Percentiles rank a stretch among this genome's conserved stretches.
Conservation (phyloP, 306 rosid genomes). For the Hylodesmum podocarpum region DNA sequence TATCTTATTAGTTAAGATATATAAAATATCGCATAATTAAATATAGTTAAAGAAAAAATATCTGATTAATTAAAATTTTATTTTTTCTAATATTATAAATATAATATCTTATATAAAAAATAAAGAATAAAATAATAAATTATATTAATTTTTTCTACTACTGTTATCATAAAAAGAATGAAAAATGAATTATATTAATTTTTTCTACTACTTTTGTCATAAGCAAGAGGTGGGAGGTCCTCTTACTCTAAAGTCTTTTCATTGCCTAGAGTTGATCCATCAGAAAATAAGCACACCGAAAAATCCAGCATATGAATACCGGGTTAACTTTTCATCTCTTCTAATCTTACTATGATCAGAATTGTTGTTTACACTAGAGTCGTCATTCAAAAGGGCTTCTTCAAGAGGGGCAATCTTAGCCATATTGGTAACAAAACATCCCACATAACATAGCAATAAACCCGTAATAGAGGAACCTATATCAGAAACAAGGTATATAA, state of each 20-base stretch:
- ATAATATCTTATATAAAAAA: no score
- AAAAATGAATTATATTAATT: no score
- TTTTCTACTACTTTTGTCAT: no score
- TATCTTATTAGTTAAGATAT: no score
- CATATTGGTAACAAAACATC: conserved; percentile 33
- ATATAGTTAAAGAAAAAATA: no score
- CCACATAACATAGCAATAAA: conserved; percentile 46
- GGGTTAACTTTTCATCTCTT: conserved; percentile 43
- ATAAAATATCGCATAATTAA: no score
- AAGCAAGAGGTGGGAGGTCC: conserved; percentile 73
- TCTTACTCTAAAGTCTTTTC: conserved; percentile 68
- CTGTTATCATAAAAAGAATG: no score
- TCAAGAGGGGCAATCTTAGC: conserved; percentile 40
- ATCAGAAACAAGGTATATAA: conserved; percentile 50
- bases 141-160: no score
- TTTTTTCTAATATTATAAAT: no score
- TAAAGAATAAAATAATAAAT: no score
- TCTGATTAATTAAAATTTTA: no score
- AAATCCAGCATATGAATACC: conserved; percentile 60
- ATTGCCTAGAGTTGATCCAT: conserved; percentile 65
- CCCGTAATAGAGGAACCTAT: conserved; percentile 41
- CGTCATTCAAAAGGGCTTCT: conserved; percentile 70
- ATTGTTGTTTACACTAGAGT: background rate
- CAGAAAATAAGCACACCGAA: conserved; percentile 66
- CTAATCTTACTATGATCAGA: conserved; percentile 31